Conservation (phyloP, 345 rosid genomes). For the Ceriops decandra region DNA sequence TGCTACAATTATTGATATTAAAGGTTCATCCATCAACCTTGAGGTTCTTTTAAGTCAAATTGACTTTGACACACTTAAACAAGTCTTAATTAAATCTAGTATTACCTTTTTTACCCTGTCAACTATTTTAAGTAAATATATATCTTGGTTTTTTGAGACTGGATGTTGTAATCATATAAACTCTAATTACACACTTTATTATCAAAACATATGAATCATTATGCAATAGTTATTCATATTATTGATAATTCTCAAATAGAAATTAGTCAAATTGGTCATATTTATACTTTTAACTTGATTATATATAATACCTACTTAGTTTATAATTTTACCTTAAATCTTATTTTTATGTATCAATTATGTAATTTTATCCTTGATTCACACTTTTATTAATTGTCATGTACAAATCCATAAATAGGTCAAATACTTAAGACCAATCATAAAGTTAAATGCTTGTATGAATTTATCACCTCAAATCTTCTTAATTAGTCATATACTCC, state of each 20-base stretch:
- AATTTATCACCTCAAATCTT: not conserved
- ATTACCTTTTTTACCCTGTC: too few species aligned
- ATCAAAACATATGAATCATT: not conserved
- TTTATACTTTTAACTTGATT: not conserved
- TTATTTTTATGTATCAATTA: not conserved
- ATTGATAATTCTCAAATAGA: not conserved
- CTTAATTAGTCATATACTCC: too few species aligned
- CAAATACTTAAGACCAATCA: not conserved
- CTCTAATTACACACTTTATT: not conserved
- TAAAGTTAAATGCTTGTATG: not conserved
- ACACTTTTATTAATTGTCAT: too few species aligned
- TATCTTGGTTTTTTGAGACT: not conserved
- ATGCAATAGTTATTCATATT: not conserved
- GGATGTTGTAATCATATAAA: not conserved
- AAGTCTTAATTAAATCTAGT: too few species aligned
- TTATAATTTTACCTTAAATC: not conserved
- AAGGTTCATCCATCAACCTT: too few species aligned
- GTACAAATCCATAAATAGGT: not conserved
- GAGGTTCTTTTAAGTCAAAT: too few species aligned
- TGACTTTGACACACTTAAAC: too few species aligned
- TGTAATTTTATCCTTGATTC: not conserved
- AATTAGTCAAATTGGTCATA: not conserved
- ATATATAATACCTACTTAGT: not conserved
- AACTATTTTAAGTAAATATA: too few species aligned
- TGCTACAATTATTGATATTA: too few species aligned